Base-by-base conservation (phyloP, 108 stramenopile genomes). In the Skeletonema menzelii region DNA sequence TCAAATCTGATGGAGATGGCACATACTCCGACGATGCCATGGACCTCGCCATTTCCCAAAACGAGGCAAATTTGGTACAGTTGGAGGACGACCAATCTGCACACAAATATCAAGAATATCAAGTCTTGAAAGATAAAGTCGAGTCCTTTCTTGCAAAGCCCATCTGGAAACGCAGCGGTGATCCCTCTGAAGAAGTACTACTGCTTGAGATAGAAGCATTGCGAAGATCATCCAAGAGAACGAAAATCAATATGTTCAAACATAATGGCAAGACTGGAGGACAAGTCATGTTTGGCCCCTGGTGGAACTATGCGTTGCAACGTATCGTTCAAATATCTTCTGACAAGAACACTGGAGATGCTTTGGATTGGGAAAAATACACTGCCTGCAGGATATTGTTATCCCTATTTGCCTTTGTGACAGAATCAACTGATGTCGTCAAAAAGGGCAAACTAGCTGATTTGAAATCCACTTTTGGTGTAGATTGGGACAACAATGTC, bases 231-330 rank as follows among this genome's bases (percentile, higher is more conserved):
- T 30, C 55, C 20, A 66, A 66, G 44, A 40, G 30, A 13, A 27
- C 31, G 0, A 75, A 75, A 40, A 60, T 35, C 31, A 59, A 26
- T 20, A 57, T 75, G 58, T 75, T 75, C 58, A 59, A 61, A 35
- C 22, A 53, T 22, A 42, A 46, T 20, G 61, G 58, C 27, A 62
- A 72, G 42, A 62, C 47, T 20, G 70, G 65, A 53, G 73, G 37
- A 26, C 40, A 59, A 46, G 64, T 66, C 8, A 42, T 75, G 17
- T 75, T 75, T 59, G 73, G 73, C 14, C 65, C 73, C 19, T 75
- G 73, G 73, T 75, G 65, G 59, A 75, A 75, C 35, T 75, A 75
- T 26, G 59, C 73, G 5, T 22, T 75, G 15, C 63, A 60, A 32
- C 65, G 73, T 24, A 26, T 75, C 27, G 15, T 60, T 5, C 40